Base-by-base conservation (phyloP, 1,139 yeast species). In the Pichia sp. region DNA sequence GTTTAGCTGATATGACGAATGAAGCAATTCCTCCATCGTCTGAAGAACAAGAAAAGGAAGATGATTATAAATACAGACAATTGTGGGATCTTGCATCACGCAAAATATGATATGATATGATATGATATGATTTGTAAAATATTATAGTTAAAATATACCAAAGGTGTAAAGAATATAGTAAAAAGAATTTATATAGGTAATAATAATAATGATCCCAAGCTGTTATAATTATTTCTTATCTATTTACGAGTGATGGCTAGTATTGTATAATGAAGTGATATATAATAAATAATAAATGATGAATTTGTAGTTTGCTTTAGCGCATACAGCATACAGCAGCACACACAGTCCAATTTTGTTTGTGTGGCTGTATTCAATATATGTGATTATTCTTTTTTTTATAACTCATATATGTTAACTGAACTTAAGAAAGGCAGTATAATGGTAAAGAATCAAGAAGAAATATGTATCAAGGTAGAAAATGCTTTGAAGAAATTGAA, bases 1-100 rank as follows among this genome's bases (percentile, higher is more conserved):
- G 82, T 53, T 67, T 68, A 54, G 94, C 92, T 4, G 98, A 92
- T 67, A 64, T 85, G 55, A 73, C 71, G 36, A 92, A 92, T 63
- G 98, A 92, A 66, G 84, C 87, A 35, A 64, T 92, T 58, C 98
- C 98, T 4, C 96, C 52, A 2, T 29, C 51, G 1, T 46, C 30
- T 6, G 53, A 50, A 39, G 50, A 54, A 33, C 51, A 46, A 24
- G 37, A 36, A 11, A 37, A 45, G 28, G 42, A 42, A 16, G 53
- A 49, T 12, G 35, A 45, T 6, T 35, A 45, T n/a, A 48, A 47
- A 33, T 53, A 46, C 27, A 41, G 36, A 22, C 25, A 32, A 4
- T 42, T 53, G 10, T 46, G 53, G 44, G 40, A 48, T 12, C 38
- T 45, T 25, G 50, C 43, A 23, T 11, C 41, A 16, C 16, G 16